Conservation (phyloP, 2,329 filamentous ascomycete genomes). For the Zopfia rhizophila region DNA sequence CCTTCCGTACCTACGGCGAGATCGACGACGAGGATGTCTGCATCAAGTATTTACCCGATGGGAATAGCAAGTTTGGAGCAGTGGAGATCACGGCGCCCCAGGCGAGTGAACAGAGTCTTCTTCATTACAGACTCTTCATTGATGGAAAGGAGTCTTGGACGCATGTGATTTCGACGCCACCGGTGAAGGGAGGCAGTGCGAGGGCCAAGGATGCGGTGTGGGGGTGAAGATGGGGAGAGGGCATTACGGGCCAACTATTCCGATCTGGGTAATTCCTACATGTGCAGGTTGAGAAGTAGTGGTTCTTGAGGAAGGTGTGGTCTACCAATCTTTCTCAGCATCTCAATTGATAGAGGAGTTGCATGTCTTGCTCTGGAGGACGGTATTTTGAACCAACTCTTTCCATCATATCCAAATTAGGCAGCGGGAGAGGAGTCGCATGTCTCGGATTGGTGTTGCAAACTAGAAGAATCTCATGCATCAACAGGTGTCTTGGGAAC, state of each 20-base stretch:
- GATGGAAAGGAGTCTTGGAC: slow-evolving; percentile 85
- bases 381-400: too few relatives aligned
- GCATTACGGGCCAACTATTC: too few relatives aligned
- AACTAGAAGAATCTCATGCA: too few relatives aligned
- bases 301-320: background rate
- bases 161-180: slow-evolving; percentile 58
- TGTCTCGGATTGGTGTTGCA: too few relatives aligned
- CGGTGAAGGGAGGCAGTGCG: slow-evolving; percentile 50
- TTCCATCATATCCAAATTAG: too few relatives aligned
- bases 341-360: too few relatives aligned
- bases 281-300: background rate
- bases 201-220: slow-evolving; percentile 59
- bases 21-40: slow-evolving; percentile 82
- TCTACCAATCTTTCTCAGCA: too few relatives aligned
- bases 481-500: too few relatives aligned
- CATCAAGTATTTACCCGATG: slow-evolving; percentile 86
- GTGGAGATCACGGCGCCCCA: slow-evolving; percentile 78
- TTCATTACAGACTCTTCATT: slow-evolving; percentile 84
- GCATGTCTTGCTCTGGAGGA: too few relatives aligned
- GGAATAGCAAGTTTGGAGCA: slow-evolving; percentile 88
- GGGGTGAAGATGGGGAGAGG: too few relatives aligned
- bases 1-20: slow-evolving; percentile 84
- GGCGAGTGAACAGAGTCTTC: slow-evolving; percentile 72
- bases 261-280: too few relatives aligned
- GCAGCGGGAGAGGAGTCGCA: too few relatives aligned